Evolutionary conservation across 2,329 filamentous ascomycete species (phyloP).

Genomic region (Lanzia echinophila): DNA sequence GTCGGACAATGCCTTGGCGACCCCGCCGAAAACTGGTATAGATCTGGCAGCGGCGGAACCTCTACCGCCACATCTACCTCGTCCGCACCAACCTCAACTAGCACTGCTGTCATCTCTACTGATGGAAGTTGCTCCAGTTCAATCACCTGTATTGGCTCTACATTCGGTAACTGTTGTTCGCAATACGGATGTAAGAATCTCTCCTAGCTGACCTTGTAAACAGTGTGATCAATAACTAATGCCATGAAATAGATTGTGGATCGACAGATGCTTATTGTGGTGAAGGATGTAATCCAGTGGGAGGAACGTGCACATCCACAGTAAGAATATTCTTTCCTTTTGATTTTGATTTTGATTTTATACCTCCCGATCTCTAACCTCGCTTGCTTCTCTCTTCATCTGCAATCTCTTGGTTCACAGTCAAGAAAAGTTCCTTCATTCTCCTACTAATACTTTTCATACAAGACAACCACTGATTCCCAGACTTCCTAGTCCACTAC

Average conservation of each 20-base stretch:
- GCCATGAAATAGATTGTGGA: slow-evolving; percentile 19
- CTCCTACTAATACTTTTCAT: too few species aligned
- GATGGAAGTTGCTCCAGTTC: slow-evolving; percentile 15
- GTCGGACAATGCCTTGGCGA: slow-evolving; percentile 43
- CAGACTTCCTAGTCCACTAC: slow-evolving; percentile 1
- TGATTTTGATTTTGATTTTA: too few species aligned
- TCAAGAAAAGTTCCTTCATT: too few species aligned
- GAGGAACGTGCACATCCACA: slow-evolving; percentile 12
- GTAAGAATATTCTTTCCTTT: too few species aligned
- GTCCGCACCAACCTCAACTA: slow-evolving; percentile 1
- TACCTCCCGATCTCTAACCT: too few species aligned
- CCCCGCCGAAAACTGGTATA: slow-evolving; percentile 38
- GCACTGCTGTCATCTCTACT: slow-evolving; percentile 5
- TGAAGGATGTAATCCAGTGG: slow-evolving; percentile 23
- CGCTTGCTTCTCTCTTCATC: too few species aligned
- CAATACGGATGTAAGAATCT: slow-evolving; percentile 22
- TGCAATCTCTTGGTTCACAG: too few species aligned
- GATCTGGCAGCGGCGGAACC: slow-evolving; percentile 14
- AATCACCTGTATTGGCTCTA: slow-evolving; percentile 14
- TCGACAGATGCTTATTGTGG: slow-evolving; percentile 27
- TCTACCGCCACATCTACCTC: too few species aligned
- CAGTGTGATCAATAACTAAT: background rate
- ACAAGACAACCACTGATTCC: too few species aligned
- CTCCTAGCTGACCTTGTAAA: background rate
- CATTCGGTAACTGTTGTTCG: slow-evolving; percentile 23